Evolutionary conservation across 2,329 filamentous ascomycete species (phyloP), one percentile per base, ranked within the genome.

Genomic region (Piedraia hortae): DNA sequence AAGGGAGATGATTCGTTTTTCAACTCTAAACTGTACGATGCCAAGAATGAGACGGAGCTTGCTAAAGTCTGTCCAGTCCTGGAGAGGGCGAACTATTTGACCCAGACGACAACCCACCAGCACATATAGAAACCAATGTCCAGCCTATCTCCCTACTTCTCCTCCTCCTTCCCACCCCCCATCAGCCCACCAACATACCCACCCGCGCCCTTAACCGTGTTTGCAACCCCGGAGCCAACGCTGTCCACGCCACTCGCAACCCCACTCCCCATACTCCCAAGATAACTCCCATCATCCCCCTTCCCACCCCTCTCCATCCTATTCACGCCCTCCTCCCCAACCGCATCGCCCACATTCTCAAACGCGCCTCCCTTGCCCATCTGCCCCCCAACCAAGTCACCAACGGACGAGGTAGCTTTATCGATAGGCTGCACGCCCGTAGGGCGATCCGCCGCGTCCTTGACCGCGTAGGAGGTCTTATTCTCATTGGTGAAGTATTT

Each of bases 401-500:
- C 48, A 15, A 69, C 56, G 36, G 56, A 59, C 42, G 71, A 67
- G 44, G 75, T 67, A 16, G 73, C 51, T 19, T 49, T 62, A 45
- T 73, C 62, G 45, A 72, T 56, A 41, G 69, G 64, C 10, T 59
- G 43, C 37, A 70, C 40, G 40, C 62, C 62, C 10, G 21, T 15
- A 12, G 14, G 8, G 14, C 9, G 4, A 8, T 16, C n/a, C 6
- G 4, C 18, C 48, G 15, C 42, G 72, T 69, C 56, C 44, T 68
- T 73, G 2, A 67, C 56, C 4, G 61, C 51, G 36, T 75, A 75
- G 39, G 59, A 67, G 4, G 66, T 59, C 46, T 77, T 74, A 54
- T 77, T 77, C 38, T 74, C 67, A 30, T 66, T 68, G 35, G 66
- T 71, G 44, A 74, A 74, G 53, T 61, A 74, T 23, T 55, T 53